These are phyloP conservation scores for Neurospora sp. DNA, from an alignment of 495 filamentous ascomycete genomes.

Conservation along the genomic window DNA sequence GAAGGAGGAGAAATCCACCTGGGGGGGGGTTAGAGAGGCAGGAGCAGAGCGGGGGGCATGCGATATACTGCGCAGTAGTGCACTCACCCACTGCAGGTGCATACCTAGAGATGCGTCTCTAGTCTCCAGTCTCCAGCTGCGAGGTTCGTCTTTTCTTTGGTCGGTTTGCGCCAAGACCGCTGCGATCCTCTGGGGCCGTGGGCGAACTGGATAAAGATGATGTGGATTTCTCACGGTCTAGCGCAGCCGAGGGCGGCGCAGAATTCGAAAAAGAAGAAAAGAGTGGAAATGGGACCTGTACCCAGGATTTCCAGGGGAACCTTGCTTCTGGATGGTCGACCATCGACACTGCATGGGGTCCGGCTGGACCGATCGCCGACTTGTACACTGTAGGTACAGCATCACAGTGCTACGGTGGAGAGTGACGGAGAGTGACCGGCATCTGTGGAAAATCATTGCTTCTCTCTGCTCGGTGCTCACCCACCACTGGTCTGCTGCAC, in stretches of 20 bases:
- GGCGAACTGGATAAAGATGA: neutral
- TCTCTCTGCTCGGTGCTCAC: neutral
- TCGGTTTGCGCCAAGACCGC: neutral
- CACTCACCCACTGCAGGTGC: neutral
- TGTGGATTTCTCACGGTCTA: neutral
- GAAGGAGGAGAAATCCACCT: neutral
- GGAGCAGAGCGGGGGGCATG: neutral
- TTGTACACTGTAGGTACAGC: neutral
- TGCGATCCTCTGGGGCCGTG: neutral
- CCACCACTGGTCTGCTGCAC: neutral
- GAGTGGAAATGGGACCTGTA: neutral
- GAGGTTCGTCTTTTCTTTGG: neutral
- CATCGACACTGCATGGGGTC: neutral
- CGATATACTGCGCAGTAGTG: neutral
- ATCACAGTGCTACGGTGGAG: neutral
- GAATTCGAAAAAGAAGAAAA: neutral
- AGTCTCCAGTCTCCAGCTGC: neutral
- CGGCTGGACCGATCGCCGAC: neutral
- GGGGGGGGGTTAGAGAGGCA: neutral
- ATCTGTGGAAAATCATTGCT: neutral
- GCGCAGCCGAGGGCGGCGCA: neutral
- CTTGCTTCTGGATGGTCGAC: neutral
- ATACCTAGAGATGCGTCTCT: neutral
- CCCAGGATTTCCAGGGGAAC: neutral
- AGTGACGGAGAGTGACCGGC: neutral